Percentiles rank a stretch among this genome's conserved stretches.
These are phyloP conservation scores for Colletotrichum tropicale DNA, from an alignment of 2,329 filamentous ascomycete genomes.

Conservation along the genomic window DNA sequence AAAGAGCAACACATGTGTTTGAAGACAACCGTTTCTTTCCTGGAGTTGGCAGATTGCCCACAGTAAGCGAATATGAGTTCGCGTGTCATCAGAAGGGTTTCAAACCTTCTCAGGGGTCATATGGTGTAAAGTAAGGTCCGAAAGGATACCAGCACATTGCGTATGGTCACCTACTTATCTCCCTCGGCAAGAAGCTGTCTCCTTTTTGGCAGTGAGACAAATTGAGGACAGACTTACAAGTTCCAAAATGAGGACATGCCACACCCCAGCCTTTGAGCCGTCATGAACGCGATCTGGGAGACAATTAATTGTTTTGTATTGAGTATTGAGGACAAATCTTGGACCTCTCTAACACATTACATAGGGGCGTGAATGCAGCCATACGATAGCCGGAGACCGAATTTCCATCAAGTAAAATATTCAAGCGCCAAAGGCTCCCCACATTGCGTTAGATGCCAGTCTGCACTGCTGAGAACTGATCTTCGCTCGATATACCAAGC, in stretches of 20 bases:
- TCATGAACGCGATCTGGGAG: neutral
- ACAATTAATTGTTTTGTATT: neutral
- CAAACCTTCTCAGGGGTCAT: neutral
- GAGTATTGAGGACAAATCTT: neutral
- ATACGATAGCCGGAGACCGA: neutral
- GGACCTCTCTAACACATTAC: rapidly evolving
- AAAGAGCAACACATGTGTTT: neutral
- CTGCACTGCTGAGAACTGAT: neutral
- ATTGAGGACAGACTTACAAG: neutral
- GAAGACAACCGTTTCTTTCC: neutral
- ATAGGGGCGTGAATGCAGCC: neutral
- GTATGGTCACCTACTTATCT: neutral
- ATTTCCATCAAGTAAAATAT: neutral
- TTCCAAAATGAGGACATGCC: neutral
- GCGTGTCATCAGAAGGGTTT: neutral
- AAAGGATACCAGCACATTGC: neutral
- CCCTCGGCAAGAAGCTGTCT: neutral
- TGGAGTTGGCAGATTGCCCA: neutral
- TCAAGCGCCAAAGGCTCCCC: neutral
- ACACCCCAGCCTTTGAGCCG: neutral
- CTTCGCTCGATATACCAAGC: neutral
- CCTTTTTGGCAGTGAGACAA: neutral
- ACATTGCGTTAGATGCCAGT: neutral
- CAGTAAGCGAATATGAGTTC: neutral
- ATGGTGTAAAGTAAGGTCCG: neutral